Conservation (phyloP, 2,329 filamentous ascomycete genomes). For the Tolypocladium amazonense region DNA sequence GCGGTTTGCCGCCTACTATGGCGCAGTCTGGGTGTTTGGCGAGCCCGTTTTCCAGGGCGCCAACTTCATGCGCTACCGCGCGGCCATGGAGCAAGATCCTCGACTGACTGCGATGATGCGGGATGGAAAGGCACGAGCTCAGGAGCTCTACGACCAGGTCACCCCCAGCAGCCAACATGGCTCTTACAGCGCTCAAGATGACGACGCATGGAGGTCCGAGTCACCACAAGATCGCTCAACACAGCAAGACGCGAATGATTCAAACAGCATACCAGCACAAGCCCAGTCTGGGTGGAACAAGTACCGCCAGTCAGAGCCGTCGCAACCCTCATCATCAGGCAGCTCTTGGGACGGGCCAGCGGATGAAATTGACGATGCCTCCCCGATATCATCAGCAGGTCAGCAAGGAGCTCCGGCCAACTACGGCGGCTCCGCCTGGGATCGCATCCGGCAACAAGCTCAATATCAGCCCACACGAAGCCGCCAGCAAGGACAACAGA, state of each 20-base stretch:
- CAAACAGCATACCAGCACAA: constrained; percentile 1
- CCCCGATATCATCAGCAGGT: constrained; percentile 26
- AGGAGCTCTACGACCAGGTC: constrained; percentile 6
- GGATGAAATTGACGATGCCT: constrained; percentile 29
- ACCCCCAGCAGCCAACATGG: constrained; percentile 1
- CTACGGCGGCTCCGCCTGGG: constrained; percentile 29
- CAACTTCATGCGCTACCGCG: constrained; percentile 12
- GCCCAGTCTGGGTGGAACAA: constrained; percentile 7
- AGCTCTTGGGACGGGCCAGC: constrained; percentile 14
- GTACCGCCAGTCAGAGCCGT: constrained; percentile 3
- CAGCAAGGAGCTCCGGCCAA: constrained; percentile 7
- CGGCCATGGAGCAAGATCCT: constrained; percentile 15
- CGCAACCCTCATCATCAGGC: constrained; percentile 3
- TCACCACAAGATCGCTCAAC: constrained; percentile 4
- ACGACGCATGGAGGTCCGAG: constrained; percentile 8
- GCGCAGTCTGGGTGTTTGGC: constrained; percentile 12
- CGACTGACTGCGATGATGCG: constrained; percentile 15
- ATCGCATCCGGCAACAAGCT: constrained; percentile 29
- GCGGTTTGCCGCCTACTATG: constrained; percentile 23
- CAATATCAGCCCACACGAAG: constrained; percentile 13
- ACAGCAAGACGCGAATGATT: constrained; percentile 2
- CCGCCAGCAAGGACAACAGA: constrained; percentile 8
- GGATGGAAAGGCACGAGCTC: constrained; percentile 8
- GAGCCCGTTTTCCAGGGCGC: constrained; percentile 18
- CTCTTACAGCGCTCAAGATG: neutral